Base-by-base conservation (phyloP, 257 asterid species). In the Catharanthus roseus region DNA sequence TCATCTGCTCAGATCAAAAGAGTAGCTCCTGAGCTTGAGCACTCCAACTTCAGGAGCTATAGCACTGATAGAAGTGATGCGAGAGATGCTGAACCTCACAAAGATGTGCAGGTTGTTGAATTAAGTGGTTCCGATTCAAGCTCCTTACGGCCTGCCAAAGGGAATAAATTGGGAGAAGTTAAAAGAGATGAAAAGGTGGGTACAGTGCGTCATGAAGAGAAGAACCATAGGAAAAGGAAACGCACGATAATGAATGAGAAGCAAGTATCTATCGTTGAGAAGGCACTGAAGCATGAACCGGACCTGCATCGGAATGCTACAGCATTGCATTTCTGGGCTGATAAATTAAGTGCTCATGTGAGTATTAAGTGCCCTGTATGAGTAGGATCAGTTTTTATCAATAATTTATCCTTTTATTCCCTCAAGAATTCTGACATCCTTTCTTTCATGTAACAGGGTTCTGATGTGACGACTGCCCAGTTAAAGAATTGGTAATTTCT, bases 391-490 rank as follows among this genome's bases (percentile, higher is more conserved):
- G 61, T 71, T 60, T 60, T 69, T 36, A 19, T 49, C 47, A 28
- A 42, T 63, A 18, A 47, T 68, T 44, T 71, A 31, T 72, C 36
- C 55, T 53, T 67, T 68, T 42, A 28, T 68, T 78, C 81, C 49
- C 28, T 26, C 31, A 68, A 45, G 74, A 54, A 41, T 78, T 72
- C 29, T 71, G 34, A 51, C 36, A 42, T 45, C 61, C 64, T 26
- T 26, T 45, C 65, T 34, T 65, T 65, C 10, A 21, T 81, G 70
- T 68, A 70, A 66, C 87, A 95, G 99, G 99, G 99, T 71, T 89
- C 97, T 74, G 99, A 91, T 78, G 99, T 95, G 71, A 85, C 98
- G 34, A 77, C 95, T 61, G 86, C 99, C 50, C 91, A 95, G 81
- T 90, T 95, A 18, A 95, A 95, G 79, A 95, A 95, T 81, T 95